Percentiles rank a stretch among this genome's conserved stretches.
These are phyloP conservation scores for Haematococcus sp. DNA, from an alignment of 139 green algal genomes.

Conservation along the genomic window DNA sequence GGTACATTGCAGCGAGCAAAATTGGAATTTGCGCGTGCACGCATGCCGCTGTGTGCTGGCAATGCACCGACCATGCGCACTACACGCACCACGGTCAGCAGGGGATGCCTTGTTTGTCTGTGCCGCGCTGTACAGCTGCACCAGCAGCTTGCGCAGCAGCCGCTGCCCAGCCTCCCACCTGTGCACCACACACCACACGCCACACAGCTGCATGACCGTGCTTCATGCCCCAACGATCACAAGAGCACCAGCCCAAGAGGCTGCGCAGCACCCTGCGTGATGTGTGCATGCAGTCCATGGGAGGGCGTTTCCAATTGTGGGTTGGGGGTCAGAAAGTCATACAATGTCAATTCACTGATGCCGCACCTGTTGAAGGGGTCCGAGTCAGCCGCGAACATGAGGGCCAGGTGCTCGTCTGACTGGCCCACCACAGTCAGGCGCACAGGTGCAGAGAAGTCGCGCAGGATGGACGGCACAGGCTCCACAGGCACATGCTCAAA, in stretches of 20 bases:
- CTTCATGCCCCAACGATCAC: no score
- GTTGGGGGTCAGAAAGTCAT: no score
- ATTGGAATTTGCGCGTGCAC: no score
- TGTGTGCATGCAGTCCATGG: no score
- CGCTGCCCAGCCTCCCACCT: slow-evolving; percentile 89
- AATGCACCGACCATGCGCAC: no score
- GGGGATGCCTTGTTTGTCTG: slow-evolving; percentile 5
- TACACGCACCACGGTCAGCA: slow-evolving; percentile 1
- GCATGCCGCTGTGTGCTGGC: no score
- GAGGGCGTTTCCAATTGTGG: no score
- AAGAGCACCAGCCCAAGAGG: background rate
- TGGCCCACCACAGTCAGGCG: slow-evolving; percentile 77
- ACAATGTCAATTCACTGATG: background rate
- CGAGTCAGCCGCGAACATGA: slow-evolving; percentile 88
- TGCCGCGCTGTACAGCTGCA: slow-evolving; percentile 68
- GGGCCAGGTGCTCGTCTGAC: slow-evolving; percentile 83
- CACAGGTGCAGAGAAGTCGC: slow-evolving; percentile 93
- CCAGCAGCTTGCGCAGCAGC: slow-evolving; percentile 72
- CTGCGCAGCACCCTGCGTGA: no score
- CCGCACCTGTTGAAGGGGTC: slow-evolving; percentile 32
- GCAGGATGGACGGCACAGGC: slow-evolving; percentile 79
- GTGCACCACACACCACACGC: background rate
- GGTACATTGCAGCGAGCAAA: no score
- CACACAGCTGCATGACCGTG: no score
- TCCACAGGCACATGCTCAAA: slow-evolving; percentile 51